A percentile compares a stretch with the other conserved stretches of the same genome.
Evolutionary conservation across 163 green algal genomes (phyloP).

Genomic region (Prototheca wickerhamii): DNA sequence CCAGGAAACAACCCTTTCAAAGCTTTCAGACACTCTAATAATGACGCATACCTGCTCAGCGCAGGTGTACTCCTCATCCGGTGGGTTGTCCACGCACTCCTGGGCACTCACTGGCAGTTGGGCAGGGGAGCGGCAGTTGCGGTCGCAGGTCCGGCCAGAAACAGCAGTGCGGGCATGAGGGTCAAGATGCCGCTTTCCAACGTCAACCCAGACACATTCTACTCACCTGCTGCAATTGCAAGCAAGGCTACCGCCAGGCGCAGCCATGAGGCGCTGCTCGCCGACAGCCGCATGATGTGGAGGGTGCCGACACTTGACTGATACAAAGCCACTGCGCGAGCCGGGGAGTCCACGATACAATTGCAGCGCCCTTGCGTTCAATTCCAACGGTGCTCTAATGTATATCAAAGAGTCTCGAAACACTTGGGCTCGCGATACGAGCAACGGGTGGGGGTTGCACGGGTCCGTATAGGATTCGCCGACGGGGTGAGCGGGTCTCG

Average conservation of each 20-base stretch:
- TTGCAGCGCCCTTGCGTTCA: no score
- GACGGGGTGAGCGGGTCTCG: no score
- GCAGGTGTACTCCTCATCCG: slow-evolving; percentile 7
- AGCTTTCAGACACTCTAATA: neutral
- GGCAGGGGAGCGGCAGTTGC: neutral
- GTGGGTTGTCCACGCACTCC: neutral
- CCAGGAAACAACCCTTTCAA: neutral
- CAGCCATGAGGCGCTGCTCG: no score
- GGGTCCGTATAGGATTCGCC: no score
- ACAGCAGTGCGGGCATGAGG: neutral
- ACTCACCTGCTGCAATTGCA: neutral
- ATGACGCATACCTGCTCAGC: slow-evolving; percentile 1
- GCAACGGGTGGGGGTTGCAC: no score
- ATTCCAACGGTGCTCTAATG: no score
- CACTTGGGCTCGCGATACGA: no score
- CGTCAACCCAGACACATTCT: neutral
- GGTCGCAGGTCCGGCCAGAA: neutral
- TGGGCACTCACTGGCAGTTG: neutral
- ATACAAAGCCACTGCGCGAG: no score
- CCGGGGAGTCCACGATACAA: no score
- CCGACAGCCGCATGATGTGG: no score
- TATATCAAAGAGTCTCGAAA: no score
- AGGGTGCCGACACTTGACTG: no score
- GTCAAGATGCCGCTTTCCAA: neutral
- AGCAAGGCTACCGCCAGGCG: neutral